Evolutionary conservation across 2,329 filamentous ascomycete genomes (phyloP).

Genomic region (Niveomyces coronatus): DNA sequence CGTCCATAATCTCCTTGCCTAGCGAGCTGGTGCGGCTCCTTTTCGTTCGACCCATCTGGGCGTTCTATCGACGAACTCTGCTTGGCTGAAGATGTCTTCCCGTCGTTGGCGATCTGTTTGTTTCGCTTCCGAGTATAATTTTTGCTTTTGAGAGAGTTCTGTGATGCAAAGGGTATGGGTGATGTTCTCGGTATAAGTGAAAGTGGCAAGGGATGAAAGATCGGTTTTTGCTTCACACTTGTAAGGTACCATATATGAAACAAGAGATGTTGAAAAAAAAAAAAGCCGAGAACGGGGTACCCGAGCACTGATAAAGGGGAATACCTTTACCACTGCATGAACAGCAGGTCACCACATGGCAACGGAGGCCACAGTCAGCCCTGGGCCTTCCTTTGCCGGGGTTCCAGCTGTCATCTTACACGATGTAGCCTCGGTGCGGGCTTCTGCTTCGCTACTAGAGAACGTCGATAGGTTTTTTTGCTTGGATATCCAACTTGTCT

Average conservation of each 20-base stretch:
- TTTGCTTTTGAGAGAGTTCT: no score
- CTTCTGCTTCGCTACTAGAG: no score
- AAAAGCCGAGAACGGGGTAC: conserved; percentile 1
- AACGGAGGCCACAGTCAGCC: conserved; percentile 1
- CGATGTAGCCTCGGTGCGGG: conserved; percentile 6
- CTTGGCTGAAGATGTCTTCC: no score
- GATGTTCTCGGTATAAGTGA: background rate
- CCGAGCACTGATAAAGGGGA: conserved; percentile 5
- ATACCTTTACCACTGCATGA: background rate
- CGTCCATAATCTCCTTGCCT: background rate
- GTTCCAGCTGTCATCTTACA: conserved; percentile 9
- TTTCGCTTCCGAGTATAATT: background rate
- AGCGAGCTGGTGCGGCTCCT: conserved; percentile 5
- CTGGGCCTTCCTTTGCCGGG: background rate
- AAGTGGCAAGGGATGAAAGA: background rate
- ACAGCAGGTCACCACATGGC: conserved; percentile 1
- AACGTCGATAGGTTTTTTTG: no score
- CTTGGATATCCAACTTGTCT: no score
- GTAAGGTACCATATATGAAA: background rate
- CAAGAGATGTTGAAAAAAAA: background rate
- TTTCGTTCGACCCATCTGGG: conserved; percentile 7
- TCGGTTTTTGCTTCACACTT: no score
- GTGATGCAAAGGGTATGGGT: no score
- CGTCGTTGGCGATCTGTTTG: no score
- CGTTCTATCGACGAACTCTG: no score